These are phyloP conservation scores for Sanghuangporus sanghuang DNA, from an alignment of 1,284 basidiomycete genomes.

Conservation along the genomic window DNA sequence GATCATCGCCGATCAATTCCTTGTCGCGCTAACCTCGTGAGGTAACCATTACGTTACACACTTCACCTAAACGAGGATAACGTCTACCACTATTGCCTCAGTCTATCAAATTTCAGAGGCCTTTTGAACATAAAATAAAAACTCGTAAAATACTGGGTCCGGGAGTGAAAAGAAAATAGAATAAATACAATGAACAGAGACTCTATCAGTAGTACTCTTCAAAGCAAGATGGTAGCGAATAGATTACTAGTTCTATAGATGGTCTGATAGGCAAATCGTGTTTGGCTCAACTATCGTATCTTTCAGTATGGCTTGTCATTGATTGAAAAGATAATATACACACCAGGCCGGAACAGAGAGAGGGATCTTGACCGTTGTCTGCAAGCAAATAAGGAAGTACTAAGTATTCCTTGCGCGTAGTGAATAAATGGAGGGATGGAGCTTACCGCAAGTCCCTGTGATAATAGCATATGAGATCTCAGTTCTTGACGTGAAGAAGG, in stretches of 20 bases:
- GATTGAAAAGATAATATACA: background rate
- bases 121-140: too few species aligned
- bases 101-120: too few species aligned
- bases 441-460: constrained; percentile 60
- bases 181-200: background rate
- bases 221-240: too few species aligned
- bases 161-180: too few species aligned
- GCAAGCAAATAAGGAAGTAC: constrained; percentile 8
- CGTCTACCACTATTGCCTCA: too few species aligned
- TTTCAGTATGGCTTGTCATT: background rate
- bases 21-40: too few species aligned
- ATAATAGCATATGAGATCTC: background rate
- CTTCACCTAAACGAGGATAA: too few species aligned
- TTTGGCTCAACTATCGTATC: background rate
- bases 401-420: background rate
- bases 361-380: constrained; percentile 39
- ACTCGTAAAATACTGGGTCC: too few species aligned
- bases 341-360: constrained; percentile 37
- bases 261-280: background rate
- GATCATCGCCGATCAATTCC: too few species aligned
- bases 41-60: too few species aligned
- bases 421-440: background rate
- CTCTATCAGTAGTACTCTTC: background rate
- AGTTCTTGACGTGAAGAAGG: background rate
- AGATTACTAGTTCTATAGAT: too few species aligned